Evolutionary conservation across 2,329 filamentous ascomycete species (phyloP).

Genomic region (Talaromyces sp.): DNA sequence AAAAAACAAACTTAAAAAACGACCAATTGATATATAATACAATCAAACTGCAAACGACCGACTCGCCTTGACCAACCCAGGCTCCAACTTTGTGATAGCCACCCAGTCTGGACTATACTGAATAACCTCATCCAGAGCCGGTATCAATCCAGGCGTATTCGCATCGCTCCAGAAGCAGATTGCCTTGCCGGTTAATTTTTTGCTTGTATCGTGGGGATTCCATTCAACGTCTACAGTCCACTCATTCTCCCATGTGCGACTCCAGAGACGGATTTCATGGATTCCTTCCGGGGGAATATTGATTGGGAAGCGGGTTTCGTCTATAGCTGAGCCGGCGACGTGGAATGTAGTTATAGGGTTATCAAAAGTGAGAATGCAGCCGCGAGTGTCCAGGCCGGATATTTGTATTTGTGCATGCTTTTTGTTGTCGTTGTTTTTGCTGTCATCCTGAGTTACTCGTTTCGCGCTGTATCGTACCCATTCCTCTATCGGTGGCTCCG

Average conservation of each 20-base stretch:
- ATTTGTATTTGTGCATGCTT: constrained; percentile 59
- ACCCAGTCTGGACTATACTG: constrained; percentile 77
- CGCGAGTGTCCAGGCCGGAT: constrained; percentile 68
- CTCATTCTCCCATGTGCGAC: constrained; percentile 68
- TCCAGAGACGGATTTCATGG: constrained; percentile 72
- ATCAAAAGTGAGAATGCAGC: constrained; percentile 71
- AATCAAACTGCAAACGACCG: constrained; percentile 60
- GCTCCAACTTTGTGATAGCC: constrained; percentile 66
- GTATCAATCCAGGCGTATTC: constrained; percentile 67
- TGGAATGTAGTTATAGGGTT: constrained; percentile 61
- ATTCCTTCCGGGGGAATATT: constrained; percentile 56
- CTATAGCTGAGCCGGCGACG: constrained; percentile 56
- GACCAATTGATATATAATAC: neutral
- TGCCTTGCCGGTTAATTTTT: constrained; percentile 58
- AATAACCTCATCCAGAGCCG: constrained; percentile 74
- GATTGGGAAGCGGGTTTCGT: constrained; percentile 62
- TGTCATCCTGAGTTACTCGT: constrained; percentile 33
- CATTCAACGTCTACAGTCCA: constrained; percentile 75
- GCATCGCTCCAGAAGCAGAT: constrained; percentile 85
- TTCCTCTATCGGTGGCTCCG: constrained; percentile 42
- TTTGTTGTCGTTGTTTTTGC: neutral
- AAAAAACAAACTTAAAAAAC: neutral
- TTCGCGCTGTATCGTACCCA: constrained; percentile 66
- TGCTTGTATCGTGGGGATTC: constrained; percentile 23
- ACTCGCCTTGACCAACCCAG: constrained; percentile 77